A percentile compares a stretch with the other conserved stretches of the same genome.
These are phyloP conservation scores for Grifola frondosa DNA, from an alignment of 1,284 basidiomycete genomes.

Conservation along the genomic window DNA sequence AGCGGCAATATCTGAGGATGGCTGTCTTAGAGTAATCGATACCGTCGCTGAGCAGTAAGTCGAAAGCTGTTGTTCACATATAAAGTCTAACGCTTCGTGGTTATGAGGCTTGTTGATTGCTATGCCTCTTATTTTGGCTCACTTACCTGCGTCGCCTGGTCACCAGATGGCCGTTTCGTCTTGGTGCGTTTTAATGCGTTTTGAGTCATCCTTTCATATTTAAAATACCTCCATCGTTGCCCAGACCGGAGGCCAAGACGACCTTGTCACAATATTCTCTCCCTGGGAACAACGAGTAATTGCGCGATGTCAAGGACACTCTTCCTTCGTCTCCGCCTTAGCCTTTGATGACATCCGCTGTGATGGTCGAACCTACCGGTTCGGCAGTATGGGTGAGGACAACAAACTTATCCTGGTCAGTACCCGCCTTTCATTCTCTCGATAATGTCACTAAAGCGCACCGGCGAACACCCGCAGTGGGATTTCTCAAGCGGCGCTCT, in stretches of 20 bases:
- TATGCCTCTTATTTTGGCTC: constrained; percentile 92
- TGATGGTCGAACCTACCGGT: constrained; percentile 86
- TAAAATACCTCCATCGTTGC: neutral
- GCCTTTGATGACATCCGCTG: constrained; percentile 88
- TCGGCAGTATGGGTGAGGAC: constrained; percentile 92
- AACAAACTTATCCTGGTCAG: constrained; percentile 84
- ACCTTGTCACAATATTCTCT: constrained; percentile 90
- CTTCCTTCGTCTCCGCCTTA: constrained; percentile 87
- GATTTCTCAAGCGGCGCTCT: constrained; percentile 84
- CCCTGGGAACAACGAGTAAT: constrained; percentile 90
- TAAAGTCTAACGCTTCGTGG: neutral
- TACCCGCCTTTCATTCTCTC: neutral
- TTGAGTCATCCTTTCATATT: neutral
- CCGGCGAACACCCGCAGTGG: constrained; percentile 64
- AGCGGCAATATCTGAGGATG: constrained; percentile 86
- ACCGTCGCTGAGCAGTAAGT: constrained; percentile 80
- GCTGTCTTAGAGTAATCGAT: constrained; percentile 85
- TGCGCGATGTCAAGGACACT: constrained; percentile 96
- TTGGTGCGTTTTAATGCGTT: constrained; percentile 48
- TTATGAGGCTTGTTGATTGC: constrained; percentile 75
- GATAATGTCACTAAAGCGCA: too few relatives aligned
- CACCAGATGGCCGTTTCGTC: constrained; percentile 91
- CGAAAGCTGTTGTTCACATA: constrained; percentile 6
- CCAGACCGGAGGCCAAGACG: constrained; percentile 88
- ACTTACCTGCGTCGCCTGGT: constrained; percentile 89